Base-by-base conservation (phyloP, 2,329 filamentous ascomycete genomes). In the Fusarium cicatricum region DNA sequence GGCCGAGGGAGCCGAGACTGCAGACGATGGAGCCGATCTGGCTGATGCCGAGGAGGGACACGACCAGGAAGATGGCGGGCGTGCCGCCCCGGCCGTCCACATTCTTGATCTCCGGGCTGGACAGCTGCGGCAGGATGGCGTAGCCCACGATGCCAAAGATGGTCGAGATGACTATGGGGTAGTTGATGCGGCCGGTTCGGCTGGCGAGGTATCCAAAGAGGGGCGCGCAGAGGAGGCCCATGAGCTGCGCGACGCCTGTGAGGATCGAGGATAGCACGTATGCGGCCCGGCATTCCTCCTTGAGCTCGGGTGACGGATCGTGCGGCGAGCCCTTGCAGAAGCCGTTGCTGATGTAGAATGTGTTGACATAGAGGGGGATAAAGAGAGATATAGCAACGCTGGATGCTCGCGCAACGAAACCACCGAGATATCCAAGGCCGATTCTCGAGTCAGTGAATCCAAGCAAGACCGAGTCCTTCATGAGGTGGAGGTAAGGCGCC, bases 21-120 rank as follows among this genome's bases (percentile, higher is more conserved):
- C 93, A 97, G 1, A 99, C 95, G 55, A 99, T 98, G 11, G 92
- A 90, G 2, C 94, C 95, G 58, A 99, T 98, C 75, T 99, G 95
- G 68, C 91, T 96, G 70, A 97, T 85, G 12, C 95, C 95, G 33
- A 98, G 86, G 15, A 97, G 77, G 0, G 89, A 85, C 36, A 92
- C 91, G 14, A 94, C 84, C 11, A 93, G 62, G 70, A 96, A 92
- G 14, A 97, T 86, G 11, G 77, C 79, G 0, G 85, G 82, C 29
- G 81, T 85, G 15, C 90, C 91, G 29, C 90, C 86, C 21, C 89
- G 80, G 4, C 87, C 87, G 26, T 86, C 78, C 1, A 83, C 77
- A 53, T 88, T 71, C 53, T 82, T 85, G 50, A 87, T 86, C 68
- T 97, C 90, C 0, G 93, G 92, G 66, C 88, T 96, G 12, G 82